These are phyloP conservation scores for Plantago elongata DNA, from an alignment of 257 asterid species.

Conservation along the genomic window DNA sequence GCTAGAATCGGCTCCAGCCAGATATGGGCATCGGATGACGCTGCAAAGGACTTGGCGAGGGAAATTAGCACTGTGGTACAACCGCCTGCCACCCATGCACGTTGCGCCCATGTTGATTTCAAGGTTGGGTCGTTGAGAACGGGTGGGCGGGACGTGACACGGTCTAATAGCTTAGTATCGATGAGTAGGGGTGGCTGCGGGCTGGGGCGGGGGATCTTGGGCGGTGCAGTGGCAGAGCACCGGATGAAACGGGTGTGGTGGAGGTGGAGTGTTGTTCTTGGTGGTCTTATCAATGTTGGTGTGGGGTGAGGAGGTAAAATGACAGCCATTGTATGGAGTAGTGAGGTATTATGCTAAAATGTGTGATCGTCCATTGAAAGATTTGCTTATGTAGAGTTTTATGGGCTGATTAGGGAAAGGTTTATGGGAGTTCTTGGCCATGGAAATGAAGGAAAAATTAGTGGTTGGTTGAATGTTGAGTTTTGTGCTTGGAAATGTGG, in stretches of 20 bases:
- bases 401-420: background rate
- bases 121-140: conserved; percentile 42
- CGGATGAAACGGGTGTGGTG: conserved; percentile 17
- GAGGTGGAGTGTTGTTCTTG: conserved; percentile 13
- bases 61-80: conserved; percentile 68
- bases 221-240: conserved; percentile 34
- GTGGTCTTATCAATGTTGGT: conserved; percentile 10
- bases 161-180: conserved; percentile 1
- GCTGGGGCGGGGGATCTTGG: conserved; percentile 25
- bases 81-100: conserved; percentile 70
- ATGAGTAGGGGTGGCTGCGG: background rate
- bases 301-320: conserved; percentile 24
- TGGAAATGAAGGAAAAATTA: conserved; percentile 6
- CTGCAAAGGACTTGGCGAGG: conserved; percentile 42
- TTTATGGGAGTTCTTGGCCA: conserved; percentile 1
- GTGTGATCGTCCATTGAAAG: background rate
- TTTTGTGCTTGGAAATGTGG: conserved; percentile 23
- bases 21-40: conserved; percentile 32
- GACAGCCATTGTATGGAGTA: conserved; percentile 25
- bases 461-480: conserved; percentile 22
- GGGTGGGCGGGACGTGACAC: conserved; percentile 24
- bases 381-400: background rate
- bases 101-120: conserved; percentile 75
- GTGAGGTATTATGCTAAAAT: conserved; percentile 3
- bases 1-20: conserved; percentile 59